Evolutionary conservation across 495 filamentous ascomycete species (phyloP).

Genomic region (Xylaria grammica): DNA sequence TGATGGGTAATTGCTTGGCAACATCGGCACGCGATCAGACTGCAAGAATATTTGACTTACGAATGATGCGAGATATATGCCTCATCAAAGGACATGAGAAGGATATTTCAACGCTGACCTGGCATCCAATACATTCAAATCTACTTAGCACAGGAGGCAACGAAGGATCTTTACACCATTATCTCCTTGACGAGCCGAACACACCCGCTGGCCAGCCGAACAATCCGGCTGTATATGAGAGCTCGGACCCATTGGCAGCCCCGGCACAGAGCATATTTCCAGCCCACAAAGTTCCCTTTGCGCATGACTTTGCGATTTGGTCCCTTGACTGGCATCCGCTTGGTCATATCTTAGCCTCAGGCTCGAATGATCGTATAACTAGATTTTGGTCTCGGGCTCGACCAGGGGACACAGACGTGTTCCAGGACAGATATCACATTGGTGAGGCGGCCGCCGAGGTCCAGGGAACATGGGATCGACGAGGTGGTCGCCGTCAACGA

Average conservation of each 20-base stretch:
- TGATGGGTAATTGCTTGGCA: conserved; percentile 81
- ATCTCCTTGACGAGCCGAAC: conserved; percentile 90
- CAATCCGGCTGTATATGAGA: conserved; percentile 81
- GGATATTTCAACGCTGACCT: conserved; percentile 87
- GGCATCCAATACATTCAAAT: conserved; percentile 90
- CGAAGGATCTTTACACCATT: conserved; percentile 89
- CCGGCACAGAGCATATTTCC: conserved; percentile 88
- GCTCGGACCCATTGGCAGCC: conserved; percentile 73
- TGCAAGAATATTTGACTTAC: conserved; percentile 88
- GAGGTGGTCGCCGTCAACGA: conserved; percentile 76
- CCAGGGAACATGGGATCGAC: conserved; percentile 87
- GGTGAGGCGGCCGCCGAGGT: conserved; percentile 92
- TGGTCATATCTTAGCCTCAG: conserved; percentile 96
- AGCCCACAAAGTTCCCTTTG: conserved; percentile 80
- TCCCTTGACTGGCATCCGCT: conserved; percentile 96
- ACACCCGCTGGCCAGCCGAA: conserved; percentile 69
- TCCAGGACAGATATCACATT: conserved; percentile 92
- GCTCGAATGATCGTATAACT: conserved; percentile 95
- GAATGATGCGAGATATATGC: conserved; percentile 97
- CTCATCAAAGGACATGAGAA: conserved; percentile 92
- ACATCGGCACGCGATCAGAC: conserved; percentile 92
- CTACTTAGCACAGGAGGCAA: conserved; percentile 89
- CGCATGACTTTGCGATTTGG: conserved; percentile 95
- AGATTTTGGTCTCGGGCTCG: conserved; percentile 92
- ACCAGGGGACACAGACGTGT: conserved; percentile 81